These are phyloP conservation scores for Amauroascus verrucosus DNA, from an alignment of 2,329 filamentous ascomycete genomes.

Conservation along the genomic window DNA sequence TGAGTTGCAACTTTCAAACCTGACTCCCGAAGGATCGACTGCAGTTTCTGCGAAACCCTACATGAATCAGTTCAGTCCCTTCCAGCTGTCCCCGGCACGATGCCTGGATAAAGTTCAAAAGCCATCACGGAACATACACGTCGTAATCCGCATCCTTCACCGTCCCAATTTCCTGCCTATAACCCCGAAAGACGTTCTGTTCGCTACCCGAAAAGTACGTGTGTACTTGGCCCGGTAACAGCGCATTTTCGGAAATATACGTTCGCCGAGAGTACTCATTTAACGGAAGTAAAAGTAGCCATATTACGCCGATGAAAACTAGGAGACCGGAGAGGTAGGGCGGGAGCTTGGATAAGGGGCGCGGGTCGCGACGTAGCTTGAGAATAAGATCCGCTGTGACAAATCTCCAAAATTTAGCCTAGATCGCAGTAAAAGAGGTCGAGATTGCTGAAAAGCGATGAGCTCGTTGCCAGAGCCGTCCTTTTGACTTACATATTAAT, in stretches of 20 bases:
- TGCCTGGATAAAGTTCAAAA: neutral
- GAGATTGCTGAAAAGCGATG: neutral
- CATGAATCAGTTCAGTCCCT: neutral
- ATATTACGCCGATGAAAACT: constrained; percentile 73
- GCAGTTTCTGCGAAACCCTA: constrained; percentile 57
- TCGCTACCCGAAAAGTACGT: constrained; percentile 96
- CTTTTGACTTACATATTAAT: constrained; percentile 32
- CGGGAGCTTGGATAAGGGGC: constrained; percentile 60
- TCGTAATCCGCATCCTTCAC: constrained; percentile 27
- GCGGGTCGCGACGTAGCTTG: constrained; percentile 64
- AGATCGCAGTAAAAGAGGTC: neutral
- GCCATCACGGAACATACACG: constrained; percentile 24
- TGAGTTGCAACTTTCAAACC: constrained; percentile 83
- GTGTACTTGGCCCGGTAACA: constrained; percentile 90
- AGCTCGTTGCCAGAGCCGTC: neutral
- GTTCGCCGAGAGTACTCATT: constrained; percentile 84
- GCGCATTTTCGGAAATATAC: constrained; percentile 95
- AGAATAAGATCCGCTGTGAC: constrained; percentile 29
- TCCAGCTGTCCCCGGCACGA: constrained; percentile 7
- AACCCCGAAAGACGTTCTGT: constrained; percentile 86
- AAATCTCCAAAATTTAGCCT: neutral
- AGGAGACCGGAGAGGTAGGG: constrained; percentile 80
- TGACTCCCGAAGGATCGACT: constrained; percentile 62
- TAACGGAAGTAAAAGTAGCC: constrained; percentile 81
- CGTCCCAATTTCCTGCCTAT: constrained; percentile 68